Percentiles rank a stretch among this genome's conserved stretches.
Conservation (phyloP, 495 filamentous ascomycete species). For the Pseudotulostoma volvatum region DNA sequence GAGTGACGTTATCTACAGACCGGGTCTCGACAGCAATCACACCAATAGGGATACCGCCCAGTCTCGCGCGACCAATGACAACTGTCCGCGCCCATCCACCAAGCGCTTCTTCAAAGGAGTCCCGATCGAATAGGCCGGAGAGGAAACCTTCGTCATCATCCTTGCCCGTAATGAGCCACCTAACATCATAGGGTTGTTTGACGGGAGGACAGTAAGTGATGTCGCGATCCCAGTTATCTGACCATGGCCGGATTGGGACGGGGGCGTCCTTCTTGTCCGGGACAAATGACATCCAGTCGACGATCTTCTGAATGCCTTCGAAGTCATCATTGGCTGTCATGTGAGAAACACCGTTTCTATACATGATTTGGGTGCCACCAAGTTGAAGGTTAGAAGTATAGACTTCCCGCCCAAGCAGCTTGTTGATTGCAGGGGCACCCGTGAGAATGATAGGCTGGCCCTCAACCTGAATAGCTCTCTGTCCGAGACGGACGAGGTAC, state of each 20-base stretch:
- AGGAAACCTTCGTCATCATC: constrained; percentile 76
- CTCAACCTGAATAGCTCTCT: constrained; percentile 97
- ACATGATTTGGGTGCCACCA: constrained; percentile 99
- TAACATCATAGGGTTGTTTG: constrained; percentile 83
- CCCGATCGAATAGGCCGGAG: constrained; percentile 84
- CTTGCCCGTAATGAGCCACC: constrained; percentile 86
- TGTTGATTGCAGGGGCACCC: constrained; percentile 94
- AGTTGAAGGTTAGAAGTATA: constrained; percentile 98
- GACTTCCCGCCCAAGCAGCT: constrained; percentile 90
- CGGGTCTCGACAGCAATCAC: constrained; percentile 95
- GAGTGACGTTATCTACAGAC: constrained; percentile 88
- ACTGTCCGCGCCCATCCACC: constrained; percentile 95
- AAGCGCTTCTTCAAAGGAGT: constrained; percentile 91
- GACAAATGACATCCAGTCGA: constrained; percentile 93
- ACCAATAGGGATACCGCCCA: constrained; percentile 96
- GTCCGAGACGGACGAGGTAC: constrained; percentile 92
- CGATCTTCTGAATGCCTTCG: constrained; percentile 91
- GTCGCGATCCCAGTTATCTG: constrained; percentile 89
- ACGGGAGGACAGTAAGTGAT: constrained; percentile 67
- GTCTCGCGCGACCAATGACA: constrained; percentile 87
- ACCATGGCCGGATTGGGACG: constrained; percentile 66
- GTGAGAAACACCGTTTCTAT: constrained; percentile 98
- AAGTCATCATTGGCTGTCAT: constrained; percentile 98
- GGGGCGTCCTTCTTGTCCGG: constrained; percentile 85
- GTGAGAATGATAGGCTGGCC: constrained; percentile 98